Percentiles rank a stretch among this genome's conserved stretches.
These are phyloP conservation scores for Opeltia flavorubescens DNA, from an alignment of 495 filamentous ascomycete genomes.

Conservation along the genomic window DNA sequence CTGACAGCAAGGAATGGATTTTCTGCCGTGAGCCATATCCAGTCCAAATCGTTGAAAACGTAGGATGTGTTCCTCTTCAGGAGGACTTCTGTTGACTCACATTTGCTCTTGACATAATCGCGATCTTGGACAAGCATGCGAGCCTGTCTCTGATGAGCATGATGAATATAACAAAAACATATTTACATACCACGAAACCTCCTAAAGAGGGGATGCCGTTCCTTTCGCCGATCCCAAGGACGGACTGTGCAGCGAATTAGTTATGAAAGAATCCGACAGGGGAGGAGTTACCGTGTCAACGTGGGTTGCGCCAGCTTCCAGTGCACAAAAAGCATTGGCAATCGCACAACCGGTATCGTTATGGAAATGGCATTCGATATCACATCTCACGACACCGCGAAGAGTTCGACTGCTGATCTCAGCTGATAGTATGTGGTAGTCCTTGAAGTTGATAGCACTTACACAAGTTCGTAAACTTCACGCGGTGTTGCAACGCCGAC, in stretches of 20 bases:
- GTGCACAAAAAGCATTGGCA: conserved; percentile 38
- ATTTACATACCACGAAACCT: too few species aligned
- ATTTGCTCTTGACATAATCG: conserved; percentile 38
- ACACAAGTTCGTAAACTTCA: conserved; percentile 86
- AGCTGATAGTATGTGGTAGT: too few species aligned
- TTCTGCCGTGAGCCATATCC: too few species aligned
- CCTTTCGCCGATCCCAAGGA: conserved; percentile 39
- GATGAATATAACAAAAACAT: conserved; percentile 12
- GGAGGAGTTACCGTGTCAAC: background rate
- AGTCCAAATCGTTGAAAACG: too few species aligned
- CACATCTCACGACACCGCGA: conserved; percentile 36
- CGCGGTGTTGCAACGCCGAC: conserved; percentile 66
- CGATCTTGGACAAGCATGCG: conserved; percentile 38
- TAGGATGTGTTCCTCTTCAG: too few species aligned
- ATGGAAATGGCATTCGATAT: conserved; percentile 39
- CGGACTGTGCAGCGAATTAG: conserved; percentile 35
- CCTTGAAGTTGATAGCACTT: too few species aligned
- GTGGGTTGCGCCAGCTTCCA: conserved; percentile 32
- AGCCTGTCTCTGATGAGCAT: conserved; percentile 38
- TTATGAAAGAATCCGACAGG: background rate
- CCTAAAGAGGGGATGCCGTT: conserved; percentile 8
- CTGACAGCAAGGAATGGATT: too few species aligned
- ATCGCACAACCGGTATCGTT: conserved; percentile 41
- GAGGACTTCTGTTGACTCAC: too few species aligned
- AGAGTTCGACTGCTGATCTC: too few species aligned